Base-by-base conservation (phyloP, 176 grass and related monocot species). In the Eragrostis nindensis region DNA sequence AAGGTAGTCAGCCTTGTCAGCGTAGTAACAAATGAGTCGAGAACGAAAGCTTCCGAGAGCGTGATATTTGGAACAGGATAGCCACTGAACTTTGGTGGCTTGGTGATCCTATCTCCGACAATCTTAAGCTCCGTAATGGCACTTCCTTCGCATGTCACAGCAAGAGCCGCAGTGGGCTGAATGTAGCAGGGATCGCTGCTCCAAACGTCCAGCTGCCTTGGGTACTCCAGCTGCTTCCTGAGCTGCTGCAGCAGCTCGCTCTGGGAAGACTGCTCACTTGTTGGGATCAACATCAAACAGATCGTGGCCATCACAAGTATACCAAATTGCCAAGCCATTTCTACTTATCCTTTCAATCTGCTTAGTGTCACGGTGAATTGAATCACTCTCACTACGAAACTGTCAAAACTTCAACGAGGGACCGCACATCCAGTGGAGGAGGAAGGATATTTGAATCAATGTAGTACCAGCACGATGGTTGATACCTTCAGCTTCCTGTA, bases 11-110 rank as follows among this genome's bases (percentile, higher is more conserved):
- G 40, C 66, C 95, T 92, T 38, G 90, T 36, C 38, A 98, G 55
- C 13, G 95, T 98, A 62, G 92, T 98, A 50, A 94, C 81, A 81
- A 98, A 94, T 1, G 95, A 98, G 74, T 98, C 95, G 16, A 92
- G 48, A 81, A 89, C 68, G 62, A 98, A 98, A 78, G 80, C 56
- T 74, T 85, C 49, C 3, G 95, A 98, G 30, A 98, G 92, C 26
- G 90, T 94, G 39, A 82, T 60, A 60, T 90, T 92, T 2, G 86
- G 83, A 27, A 94, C 43, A 43, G 83, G 79, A 79, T 89, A 81
- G n/a, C 95, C 95, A 32, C 55, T 84, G 71, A 92, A 98, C 62
- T 66, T 91, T 56, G 55, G 60, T 30, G 78, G 81, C 79, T 94
- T 90, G 8, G 86, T 68, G 48, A 94, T 85, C 87, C 82, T 98